These are phyloP conservation scores for Tulasnella sp. DNA, from an alignment of 768 basidiomycete species.

Conservation along the genomic window DNA sequence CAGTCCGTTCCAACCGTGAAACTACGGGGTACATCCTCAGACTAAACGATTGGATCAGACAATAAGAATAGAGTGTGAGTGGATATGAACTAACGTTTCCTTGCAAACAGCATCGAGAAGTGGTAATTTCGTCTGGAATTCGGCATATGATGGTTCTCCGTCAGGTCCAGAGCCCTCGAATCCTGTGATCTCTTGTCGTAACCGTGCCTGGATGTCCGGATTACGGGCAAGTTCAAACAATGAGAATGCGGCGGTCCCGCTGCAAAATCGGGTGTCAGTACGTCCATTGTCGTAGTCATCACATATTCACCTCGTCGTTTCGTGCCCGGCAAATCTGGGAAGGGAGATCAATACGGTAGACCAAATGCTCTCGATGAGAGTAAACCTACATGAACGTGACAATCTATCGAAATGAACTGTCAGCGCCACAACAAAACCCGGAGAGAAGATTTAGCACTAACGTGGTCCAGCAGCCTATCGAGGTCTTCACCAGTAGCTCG, in stretches of 20 bases:
- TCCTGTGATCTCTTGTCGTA: constrained; percentile 31
- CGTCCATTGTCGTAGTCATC: background rate
- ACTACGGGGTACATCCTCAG: constrained; percentile 33
- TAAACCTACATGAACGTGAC: constrained; percentile 10
- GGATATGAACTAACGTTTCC: constrained; percentile 27
- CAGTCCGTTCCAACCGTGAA: constrained; percentile 32
- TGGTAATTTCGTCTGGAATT: constrained; percentile 28
- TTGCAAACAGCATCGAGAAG: constrained; percentile 35
- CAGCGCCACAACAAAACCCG: background rate
- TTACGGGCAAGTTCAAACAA: constrained; percentile 32
- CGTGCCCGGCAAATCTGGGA: constrained; percentile 32
- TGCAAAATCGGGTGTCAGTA: constrained; percentile 13
- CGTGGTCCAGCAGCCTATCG: constrained; percentile 18
- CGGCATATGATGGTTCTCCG: constrained; percentile 29
- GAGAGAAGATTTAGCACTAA: constrained; percentile 3
- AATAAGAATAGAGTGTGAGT: background rate
- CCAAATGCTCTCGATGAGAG: background rate
- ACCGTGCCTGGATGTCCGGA: constrained; percentile 28
- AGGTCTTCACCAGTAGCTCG: background rate
- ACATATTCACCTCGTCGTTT: constrained; percentile 28
- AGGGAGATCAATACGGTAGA: constrained; percentile 22
- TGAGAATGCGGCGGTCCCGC: constrained; percentile 28
- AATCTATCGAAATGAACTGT: background rate
- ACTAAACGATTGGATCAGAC: constrained; percentile 19
- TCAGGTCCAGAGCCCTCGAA: constrained; percentile 7